Conservation (phyloP, 2,329 filamentous ascomycete species). For the Alternaria viburni region DNA sequence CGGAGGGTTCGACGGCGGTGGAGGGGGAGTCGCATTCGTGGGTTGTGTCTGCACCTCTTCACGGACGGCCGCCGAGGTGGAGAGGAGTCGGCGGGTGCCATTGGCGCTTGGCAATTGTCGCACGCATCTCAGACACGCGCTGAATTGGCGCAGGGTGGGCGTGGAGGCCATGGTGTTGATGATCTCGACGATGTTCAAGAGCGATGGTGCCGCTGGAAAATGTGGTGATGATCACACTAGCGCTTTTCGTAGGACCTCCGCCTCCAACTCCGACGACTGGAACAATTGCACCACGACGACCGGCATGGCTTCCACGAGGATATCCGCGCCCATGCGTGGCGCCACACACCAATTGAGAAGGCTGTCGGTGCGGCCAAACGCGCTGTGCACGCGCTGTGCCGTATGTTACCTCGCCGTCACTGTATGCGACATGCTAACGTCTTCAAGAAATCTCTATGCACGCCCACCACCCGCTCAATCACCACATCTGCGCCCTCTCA, state of each 20-base stretch:
- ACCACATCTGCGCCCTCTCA: slow-evolving; percentile 60
- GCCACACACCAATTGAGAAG: slow-evolving; percentile 38
- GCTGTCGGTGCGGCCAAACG: slow-evolving; percentile 37
- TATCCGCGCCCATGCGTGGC: slow-evolving; percentile 47
- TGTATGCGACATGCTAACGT: slow-evolving; percentile 43
- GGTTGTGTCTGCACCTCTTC: slow-evolving; percentile 52
- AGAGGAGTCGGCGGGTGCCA: slow-evolving; percentile 53
- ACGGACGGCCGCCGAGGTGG: slow-evolving; percentile 52
- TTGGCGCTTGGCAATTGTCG: slow-evolving; percentile 39
- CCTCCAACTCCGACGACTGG: slow-evolving; percentile 33
- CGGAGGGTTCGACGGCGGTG: slow-evolving; percentile 21
- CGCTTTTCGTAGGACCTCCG: slow-evolving; percentile 29
- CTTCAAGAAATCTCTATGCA: slow-evolving; percentile 32
- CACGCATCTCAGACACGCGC: slow-evolving; percentile 44
- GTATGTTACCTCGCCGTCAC: slow-evolving; percentile 52
- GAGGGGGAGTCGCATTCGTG: slow-evolving; percentile 24
- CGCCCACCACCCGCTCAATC: slow-evolving; percentile 37
- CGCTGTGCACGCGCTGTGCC: slow-evolving; percentile 55
- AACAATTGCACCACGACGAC: slow-evolving; percentile 25
- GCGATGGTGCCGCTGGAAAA: slow-evolving; percentile 22
- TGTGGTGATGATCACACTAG: slow-evolving; percentile 20
- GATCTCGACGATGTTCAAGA: slow-evolving; percentile 9
- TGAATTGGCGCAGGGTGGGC: slow-evolving; percentile 43
- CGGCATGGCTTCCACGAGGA: slow-evolving; percentile 51
- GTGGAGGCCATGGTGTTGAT: slow-evolving; percentile 42